Conservation (phyloP, 2,329 filamentous ascomycete genomes). For the Didymella sp. region DNA sequence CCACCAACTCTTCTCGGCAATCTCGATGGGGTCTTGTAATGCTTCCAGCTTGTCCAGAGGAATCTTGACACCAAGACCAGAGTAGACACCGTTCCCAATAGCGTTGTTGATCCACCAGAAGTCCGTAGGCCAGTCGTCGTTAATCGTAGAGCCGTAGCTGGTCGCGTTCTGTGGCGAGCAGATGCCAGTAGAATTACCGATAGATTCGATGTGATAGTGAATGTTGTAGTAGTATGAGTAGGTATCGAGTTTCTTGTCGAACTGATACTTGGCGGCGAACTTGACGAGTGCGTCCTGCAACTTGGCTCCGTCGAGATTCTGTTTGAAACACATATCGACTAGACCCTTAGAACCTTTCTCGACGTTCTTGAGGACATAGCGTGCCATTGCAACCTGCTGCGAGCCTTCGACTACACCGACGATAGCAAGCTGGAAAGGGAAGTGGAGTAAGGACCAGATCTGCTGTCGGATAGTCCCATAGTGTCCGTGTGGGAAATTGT, state of each 20-base stretch:
- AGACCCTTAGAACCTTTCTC: slow-evolving; percentile 53
- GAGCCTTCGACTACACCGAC: slow-evolving; percentile 69
- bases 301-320: slow-evolving; percentile 41
- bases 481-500: slow-evolving; percentile 59
- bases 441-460: slow-evolving; percentile 64
- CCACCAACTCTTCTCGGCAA: slow-evolving; percentile 40
- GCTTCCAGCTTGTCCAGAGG: slow-evolving; percentile 38
- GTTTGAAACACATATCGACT: slow-evolving; percentile 45
- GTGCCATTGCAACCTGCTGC: slow-evolving; percentile 62
- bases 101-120: slow-evolving; percentile 31
- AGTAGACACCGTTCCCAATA: slow-evolving; percentile 43
- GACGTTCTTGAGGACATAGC: slow-evolving; percentile 55
- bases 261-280: slow-evolving; percentile 38
- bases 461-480: slow-evolving; percentile 65
- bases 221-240: slow-evolving; percentile 23
- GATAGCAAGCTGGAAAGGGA: slow-evolving; percentile 69
- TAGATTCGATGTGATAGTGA: slow-evolving; percentile 22
- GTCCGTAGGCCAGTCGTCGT: slow-evolving; percentile 25
- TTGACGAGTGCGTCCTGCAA: slow-evolving; percentile 38
- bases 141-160: slow-evolving; percentile 13
- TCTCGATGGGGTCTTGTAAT: slow-evolving; percentile 28
- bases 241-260: slow-evolving; percentile 43
- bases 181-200: slow-evolving; percentile 45
- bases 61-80: slow-evolving; percentile 45
- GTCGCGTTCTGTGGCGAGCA: slow-evolving; percentile 35